Evolutionary conservation across 345 rosid genomes (phyloP).

Genomic region (Barbarea vulgaris): DNA sequence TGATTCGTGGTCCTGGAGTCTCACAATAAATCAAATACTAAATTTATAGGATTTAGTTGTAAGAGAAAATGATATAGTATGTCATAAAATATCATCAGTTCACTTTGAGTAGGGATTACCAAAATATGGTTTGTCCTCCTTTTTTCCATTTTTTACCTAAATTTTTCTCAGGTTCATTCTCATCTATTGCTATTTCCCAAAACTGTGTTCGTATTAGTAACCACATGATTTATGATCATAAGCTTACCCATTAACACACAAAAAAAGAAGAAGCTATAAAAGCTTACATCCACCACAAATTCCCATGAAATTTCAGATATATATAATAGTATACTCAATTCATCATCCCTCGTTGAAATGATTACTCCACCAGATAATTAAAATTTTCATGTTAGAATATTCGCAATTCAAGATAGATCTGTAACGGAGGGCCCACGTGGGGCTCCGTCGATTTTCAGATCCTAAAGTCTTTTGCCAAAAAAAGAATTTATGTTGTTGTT

Average conservation of each 20-base stretch:
- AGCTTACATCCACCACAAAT: not conserved
- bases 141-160: too few relatives aligned
- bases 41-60: not conserved
- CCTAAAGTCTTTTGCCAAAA: not conserved
- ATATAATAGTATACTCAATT: not conserved
- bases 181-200: not conserved
- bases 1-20: not conserved
- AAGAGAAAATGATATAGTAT: not conserved
- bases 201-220: not conserved
- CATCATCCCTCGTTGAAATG: not conserved
- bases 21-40: not conserved
- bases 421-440: not conserved
- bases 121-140: not conserved
- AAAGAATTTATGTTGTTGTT: not conserved
- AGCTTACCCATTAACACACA: not conserved
- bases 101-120: not conserved
- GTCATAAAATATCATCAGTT: not conserved
- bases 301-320: not conserved
- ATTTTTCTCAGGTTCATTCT: not conserved
- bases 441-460: conserved; percentile 10
- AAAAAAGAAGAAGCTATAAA: too few relatives aligned
- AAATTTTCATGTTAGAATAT: not conserved
- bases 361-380: conserved; percentile 8
- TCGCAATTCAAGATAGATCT: conserved; percentile 22
- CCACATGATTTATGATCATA: not conserved